Evolutionary conservation across 495 filamentous ascomycete species (phyloP).

Genomic region (Xylaria acuta): DNA sequence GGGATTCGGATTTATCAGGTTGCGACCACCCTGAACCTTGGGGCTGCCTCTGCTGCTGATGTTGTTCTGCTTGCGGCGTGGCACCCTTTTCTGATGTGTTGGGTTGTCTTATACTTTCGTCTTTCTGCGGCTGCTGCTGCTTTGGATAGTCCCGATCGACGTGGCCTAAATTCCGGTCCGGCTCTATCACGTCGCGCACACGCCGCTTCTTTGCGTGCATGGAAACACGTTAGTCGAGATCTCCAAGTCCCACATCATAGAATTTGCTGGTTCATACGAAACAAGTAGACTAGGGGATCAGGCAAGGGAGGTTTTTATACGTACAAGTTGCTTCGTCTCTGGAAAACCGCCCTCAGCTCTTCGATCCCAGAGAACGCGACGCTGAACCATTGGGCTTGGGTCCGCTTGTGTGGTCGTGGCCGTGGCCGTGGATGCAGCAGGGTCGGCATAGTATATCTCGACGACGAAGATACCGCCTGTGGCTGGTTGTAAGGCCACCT

Average conservation of each 20-base stretch:
- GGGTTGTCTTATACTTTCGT: background rate
- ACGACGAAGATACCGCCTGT: slow-evolving; percentile 87
- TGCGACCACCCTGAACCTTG: slow-evolving; percentile 6
- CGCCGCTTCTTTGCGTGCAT: slow-evolving; percentile 65
- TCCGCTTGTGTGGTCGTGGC: background rate
- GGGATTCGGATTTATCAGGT: background rate
- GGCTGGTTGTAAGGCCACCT: slow-evolving; percentile 85
- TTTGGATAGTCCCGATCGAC: slow-evolving; percentile 62
- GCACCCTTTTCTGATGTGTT: background rate
- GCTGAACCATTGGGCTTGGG: slow-evolving; percentile 29
- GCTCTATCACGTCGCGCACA: slow-evolving; percentile 85
- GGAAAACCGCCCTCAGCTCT: slow-evolving; percentile 91
- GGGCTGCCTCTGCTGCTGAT: background rate
- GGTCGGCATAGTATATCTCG: slow-evolving; percentile 63
- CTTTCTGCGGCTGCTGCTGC: slow-evolving; percentile 13
- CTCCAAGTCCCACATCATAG: background rate
- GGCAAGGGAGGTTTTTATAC: background rate
- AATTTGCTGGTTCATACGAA: background rate
- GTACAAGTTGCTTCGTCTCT: slow-evolving; percentile 78
- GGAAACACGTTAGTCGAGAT: background rate
- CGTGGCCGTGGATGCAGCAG: slow-evolving; percentile 33
- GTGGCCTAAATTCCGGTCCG: slow-evolving; percentile 79
- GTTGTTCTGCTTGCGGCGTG: background rate
- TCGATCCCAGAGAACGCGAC: slow-evolving; percentile 78
- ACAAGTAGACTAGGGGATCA: background rate